Evolutionary conservation across 148 eudicot genomes (phyloP).

Genomic region (Fagopyrum esculentum): DNA sequence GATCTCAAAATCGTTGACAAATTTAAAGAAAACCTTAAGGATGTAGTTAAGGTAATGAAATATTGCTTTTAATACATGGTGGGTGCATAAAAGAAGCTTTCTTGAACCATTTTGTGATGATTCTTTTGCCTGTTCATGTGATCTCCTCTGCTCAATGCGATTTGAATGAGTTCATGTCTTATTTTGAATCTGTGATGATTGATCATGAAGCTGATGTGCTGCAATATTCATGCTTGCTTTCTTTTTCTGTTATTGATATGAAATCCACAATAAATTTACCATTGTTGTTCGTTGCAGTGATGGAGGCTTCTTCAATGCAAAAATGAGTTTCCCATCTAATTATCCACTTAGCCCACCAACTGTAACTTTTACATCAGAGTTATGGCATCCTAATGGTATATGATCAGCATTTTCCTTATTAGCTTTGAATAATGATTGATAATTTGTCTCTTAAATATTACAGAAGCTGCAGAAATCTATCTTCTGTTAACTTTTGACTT

Average conservation of each 20-base stretch:
- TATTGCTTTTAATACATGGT: neutral
- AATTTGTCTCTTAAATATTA: neutral
- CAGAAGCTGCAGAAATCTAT: neutral
- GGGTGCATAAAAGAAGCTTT: neutral
- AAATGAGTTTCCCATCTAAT: slow-evolving; percentile 62
- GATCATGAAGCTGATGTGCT: neutral
- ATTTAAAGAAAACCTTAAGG: neutral
- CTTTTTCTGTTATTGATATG: neutral
- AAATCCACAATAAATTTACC: neutral
- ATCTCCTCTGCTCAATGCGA: neutral
- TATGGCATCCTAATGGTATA: slow-evolving; percentile 85
- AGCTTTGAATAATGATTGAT: neutral
- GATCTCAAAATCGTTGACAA: neutral
- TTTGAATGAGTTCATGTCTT: neutral
- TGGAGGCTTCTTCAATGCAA: slow-evolving; percentile 72
- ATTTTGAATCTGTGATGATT: neutral
- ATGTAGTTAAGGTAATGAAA: neutral
- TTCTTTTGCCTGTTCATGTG: neutral
- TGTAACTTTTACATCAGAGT: slow-evolving; percentile 63
- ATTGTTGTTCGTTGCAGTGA: slow-evolving; percentile 33
- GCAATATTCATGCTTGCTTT: neutral
- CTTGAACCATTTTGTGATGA: neutral
- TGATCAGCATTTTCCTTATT: neutral
- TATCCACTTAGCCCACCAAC: slow-evolving; percentile 71
- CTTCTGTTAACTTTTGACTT: neutral